phyloP scores from a whole-genome alignment of 1,284 basidiomycete genomes.

The Rhodotorula sp. region DNA sequence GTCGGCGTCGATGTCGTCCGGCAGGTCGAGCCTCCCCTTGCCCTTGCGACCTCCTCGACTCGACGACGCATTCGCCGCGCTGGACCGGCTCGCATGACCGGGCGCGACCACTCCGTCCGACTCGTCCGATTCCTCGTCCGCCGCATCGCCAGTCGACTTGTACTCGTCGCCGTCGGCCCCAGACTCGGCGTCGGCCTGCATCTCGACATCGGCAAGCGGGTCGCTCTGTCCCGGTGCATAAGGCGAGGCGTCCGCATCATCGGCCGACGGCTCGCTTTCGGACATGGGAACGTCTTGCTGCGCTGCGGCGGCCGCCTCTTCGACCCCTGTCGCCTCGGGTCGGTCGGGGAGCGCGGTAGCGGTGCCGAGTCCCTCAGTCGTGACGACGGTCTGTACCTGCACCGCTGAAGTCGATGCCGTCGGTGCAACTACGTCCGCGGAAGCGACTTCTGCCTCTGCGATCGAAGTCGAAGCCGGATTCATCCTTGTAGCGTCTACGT shows the following conservation, averaged over 20 bases:
- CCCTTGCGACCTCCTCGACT: conserved; percentile 5
- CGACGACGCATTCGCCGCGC: neutral
- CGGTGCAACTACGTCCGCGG: conserved; percentile 3
- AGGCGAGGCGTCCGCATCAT: neutral
- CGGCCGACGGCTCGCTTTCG: conserved; percentile 10
- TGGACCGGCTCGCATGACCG: conserved; percentile 11
- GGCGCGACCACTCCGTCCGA: conserved; percentile 19
- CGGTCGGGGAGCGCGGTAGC: conserved; percentile 11
- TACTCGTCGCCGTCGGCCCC: conserved; percentile 17
- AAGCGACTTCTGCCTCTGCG: conserved; percentile 1
- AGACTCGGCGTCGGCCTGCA: neutral
- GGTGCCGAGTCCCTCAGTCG: conserved; percentile 15
- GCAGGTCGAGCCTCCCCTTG: conserved; percentile 26
- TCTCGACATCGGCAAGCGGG: conserved; percentile 13
- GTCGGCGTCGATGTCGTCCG: conserved; percentile 41
- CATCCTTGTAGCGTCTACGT: neutral
- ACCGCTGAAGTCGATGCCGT: conserved; percentile 1
- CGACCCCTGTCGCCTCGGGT: conserved; percentile 31
- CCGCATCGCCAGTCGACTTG: conserved; percentile 8
- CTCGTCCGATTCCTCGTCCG: conserved; percentile 1
- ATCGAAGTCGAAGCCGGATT: neutral
- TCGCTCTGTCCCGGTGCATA: neutral
- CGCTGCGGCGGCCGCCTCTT: conserved; percentile 14
- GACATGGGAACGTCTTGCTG: conserved; percentile 18
- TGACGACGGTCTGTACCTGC: conserved; percentile 4